Evolutionary conservation across 257 asterid species (phyloP).

Genomic region (Henckelia pumila): DNA sequence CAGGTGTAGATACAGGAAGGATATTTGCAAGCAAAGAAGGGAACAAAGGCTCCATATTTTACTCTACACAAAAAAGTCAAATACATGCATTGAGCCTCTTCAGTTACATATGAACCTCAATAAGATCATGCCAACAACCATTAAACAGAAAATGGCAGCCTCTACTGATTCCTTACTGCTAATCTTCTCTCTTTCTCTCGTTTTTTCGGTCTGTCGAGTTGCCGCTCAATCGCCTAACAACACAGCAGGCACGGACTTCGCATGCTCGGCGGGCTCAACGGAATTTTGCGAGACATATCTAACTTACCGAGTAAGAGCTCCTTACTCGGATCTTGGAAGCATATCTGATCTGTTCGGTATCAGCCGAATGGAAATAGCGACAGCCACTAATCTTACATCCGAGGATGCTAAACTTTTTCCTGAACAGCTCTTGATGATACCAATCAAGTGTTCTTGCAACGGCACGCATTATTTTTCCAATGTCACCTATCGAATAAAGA

Average conservation of each 20-base stretch:
- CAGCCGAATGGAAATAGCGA: constrained; percentile 44
- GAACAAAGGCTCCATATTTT: constrained; percentile 23
- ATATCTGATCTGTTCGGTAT: constrained; percentile 61
- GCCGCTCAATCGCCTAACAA: constrained; percentile 32
- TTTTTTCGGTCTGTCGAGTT: constrained; percentile 27
- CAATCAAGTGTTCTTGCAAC: constrained; percentile 55
- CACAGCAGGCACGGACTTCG: constrained; percentile 47
- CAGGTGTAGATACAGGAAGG: constrained; percentile 12
- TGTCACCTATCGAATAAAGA: constrained; percentile 46
- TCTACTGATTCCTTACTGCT: constrained; percentile 22
- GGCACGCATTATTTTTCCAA: constrained; percentile 58
- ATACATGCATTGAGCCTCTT: not conserved
- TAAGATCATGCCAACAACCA: not conserved
- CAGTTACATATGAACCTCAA: not conserved
- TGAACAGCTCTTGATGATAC: constrained; percentile 58
- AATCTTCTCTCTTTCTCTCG: constrained; percentile 28
- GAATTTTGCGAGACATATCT: constrained; percentile 49
- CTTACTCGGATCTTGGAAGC: constrained; percentile 43
- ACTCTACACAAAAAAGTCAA: not conserved
- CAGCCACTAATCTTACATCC: constrained; percentile 42
- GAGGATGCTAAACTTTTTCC: constrained; percentile 42
- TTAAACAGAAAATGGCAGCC: constrained; percentile 42
- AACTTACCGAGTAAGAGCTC: constrained; percentile 56
- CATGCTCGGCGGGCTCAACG: constrained; percentile 35
- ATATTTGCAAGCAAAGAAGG: constrained; percentile 17